Evolutionary conservation across 352 stramenopile species (phyloP).

Genomic region (Blastocystis sp.): DNA sequence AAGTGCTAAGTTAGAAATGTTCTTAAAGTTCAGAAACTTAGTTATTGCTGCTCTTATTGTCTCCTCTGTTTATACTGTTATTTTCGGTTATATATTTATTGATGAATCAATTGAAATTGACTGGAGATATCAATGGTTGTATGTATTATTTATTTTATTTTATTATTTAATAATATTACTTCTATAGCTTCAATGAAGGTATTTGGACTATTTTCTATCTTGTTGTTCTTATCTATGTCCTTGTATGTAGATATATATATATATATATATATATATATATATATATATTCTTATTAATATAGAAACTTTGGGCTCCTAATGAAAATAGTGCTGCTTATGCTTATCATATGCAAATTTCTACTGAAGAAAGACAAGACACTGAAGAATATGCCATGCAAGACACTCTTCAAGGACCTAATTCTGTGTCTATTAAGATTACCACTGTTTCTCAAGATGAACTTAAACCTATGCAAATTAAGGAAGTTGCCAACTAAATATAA

Average conservation of each 20-base stretch:
- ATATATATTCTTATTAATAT: not conserved
- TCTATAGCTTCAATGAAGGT: conserved; percentile 37
- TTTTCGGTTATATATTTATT: conserved; percentile 22
- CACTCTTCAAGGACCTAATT: too few species aligned
- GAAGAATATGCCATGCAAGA: conserved; percentile 36
- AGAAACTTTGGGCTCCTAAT: conserved; percentile 35
- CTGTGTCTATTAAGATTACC: too few species aligned
- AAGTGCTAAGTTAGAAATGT: conserved; percentile 33
- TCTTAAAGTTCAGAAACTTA: conserved; percentile 33
- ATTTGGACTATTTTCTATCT: conserved; percentile 30
- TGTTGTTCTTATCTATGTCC: too few species aligned
- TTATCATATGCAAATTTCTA: conserved; percentile 36
- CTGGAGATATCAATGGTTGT: conserved; percentile 38
- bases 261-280: conserved; percentile 20
- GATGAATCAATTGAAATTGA: conserved; percentile 14
- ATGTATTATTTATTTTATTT: too few species aligned
- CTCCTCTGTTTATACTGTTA: conserved; percentile 24
- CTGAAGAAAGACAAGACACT: conserved; percentile 29
- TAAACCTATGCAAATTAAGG: too few species aligned
- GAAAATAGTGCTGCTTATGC: conserved; percentile 29
- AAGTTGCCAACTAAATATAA: too few species aligned
- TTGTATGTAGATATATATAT: too few species aligned
- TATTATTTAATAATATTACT: too few species aligned
- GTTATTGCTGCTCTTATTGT: conserved; percentile 35
- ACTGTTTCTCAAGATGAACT: too few species aligned